Conservation (phyloP, 352 stramenopile genomes). For the Aphanomyces cochlioides region DNA sequence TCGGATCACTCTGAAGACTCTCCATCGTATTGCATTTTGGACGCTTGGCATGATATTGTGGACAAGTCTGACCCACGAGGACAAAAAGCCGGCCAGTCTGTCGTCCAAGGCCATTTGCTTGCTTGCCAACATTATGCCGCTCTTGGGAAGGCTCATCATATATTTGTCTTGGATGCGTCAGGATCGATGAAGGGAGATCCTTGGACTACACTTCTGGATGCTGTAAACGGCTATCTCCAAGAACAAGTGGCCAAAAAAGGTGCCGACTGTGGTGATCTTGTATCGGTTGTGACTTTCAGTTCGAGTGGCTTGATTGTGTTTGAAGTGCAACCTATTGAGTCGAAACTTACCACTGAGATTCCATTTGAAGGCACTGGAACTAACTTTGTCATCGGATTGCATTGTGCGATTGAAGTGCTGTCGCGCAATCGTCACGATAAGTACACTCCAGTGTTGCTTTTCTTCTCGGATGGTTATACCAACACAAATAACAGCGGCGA, state of each 20-base stretch:
- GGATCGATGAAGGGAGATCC: slow-evolving; percentile 64
- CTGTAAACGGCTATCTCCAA: slow-evolving; percentile 58
- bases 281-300: slow-evolving; percentile 71
- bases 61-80: slow-evolving; percentile 22
- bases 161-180: slow-evolving; percentile 78
- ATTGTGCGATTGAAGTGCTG: slow-evolving; percentile 57
- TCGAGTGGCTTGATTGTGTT: slow-evolving; percentile 42
- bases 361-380: slow-evolving; percentile 50
- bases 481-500: slow-evolving; percentile 44
- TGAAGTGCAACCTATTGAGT: slow-evolving; percentile 52
- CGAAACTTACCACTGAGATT: slow-evolving; percentile 36
- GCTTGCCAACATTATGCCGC: slow-evolving; percentile 57
- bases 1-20: slow-evolving; percentile 54
- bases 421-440: slow-evolving; percentile 55
- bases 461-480: slow-evolving; percentile 76
- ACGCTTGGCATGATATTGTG: slow-evolving; percentile 49
- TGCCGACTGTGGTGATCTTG: slow-evolving; percentile 48
- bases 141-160: slow-evolving; percentile 58
- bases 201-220: slow-evolving; percentile 55
- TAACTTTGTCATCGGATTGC: slow-evolving; percentile 49
- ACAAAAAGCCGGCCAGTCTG: slow-evolving; percentile 40
- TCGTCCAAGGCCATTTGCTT: slow-evolving; percentile 62
- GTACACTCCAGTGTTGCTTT: slow-evolving; percentile 68
- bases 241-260: slow-evolving; percentile 56
- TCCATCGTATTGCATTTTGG: slow-evolving; percentile 54